Base-by-base conservation (phyloP, 2,329 filamentous ascomycete species). In the Paraconiothyrium brasiliense region DNA sequence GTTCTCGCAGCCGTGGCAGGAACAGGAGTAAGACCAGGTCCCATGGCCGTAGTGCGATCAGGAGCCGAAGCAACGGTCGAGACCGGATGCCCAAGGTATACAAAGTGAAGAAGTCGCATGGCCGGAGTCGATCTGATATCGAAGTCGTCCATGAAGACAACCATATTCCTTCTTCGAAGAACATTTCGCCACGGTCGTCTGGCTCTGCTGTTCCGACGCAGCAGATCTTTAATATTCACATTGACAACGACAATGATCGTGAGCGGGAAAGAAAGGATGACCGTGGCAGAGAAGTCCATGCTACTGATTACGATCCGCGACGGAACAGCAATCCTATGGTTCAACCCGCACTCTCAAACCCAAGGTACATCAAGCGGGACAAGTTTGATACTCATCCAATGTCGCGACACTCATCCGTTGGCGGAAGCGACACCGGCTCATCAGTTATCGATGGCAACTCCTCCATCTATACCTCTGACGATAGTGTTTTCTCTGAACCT, bases 381-480 rank as follows among this genome's bases (percentile, higher is more conserved):
- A 67, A 63, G 5, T 58, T 57, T 35, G 34, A 35, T 4, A 50
- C 64, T 1, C 66, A 69, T 22, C 57, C 60, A 6, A 67, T 70
- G 60, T 69, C 68, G 9, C 67, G 69, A 14, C 59, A 60, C 10
- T 60, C 60, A n/a, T 74, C 67, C 49, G 61, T 68, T 24, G 58
- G 64, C 7, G 67, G 64, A 58, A 74, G 71, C 43, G 70, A 69
- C 27, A 72, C 68, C 0, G 64, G 35, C 9, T 55, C 61, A 9
- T 72, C 68, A 10, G 65, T 64, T 43, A 56, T 61, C 20, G 61
- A 65, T 16, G 44, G 46, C 43, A 60, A 61, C 34, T 65, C 67
- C 3, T 74, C 71, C 6, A 50, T 59, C 9, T 67, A 68, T 27
- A 69, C 66, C 44, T 62, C 65, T 32, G 67, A 68, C 11, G 68